Evolutionary conservation across 2,329 filamentous ascomycete genomes (phyloP).

Genomic region (Plectosphaerella plurivora): DNA sequence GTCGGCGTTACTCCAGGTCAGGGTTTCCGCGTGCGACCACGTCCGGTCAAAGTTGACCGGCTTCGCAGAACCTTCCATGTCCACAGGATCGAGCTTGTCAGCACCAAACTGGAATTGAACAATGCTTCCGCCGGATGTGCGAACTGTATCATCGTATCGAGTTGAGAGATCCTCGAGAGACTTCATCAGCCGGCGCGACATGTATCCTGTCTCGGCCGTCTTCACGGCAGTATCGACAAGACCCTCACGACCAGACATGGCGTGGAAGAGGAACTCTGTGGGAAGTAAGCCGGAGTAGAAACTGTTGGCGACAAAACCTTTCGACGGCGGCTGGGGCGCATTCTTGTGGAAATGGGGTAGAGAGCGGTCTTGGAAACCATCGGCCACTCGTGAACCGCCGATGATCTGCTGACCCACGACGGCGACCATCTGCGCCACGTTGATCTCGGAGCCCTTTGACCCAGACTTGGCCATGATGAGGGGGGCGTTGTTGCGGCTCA

Average conservation of each 20-base stretch:
- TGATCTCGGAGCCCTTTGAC: slow-evolving; percentile 95
- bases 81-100: slow-evolving; percentile 90
- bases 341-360: slow-evolving; percentile 95
- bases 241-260: slow-evolving; percentile 97
- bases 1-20: slow-evolving; percentile 77
- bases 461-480: slow-evolving; percentile 96
- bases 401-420: slow-evolving; percentile 98
- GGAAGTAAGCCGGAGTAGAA: slow-evolving; percentile 91
- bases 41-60: slow-evolving; percentile 91
- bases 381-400: slow-evolving; percentile 82
- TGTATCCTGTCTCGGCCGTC: slow-evolving; percentile 97
- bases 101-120: slow-evolving; percentile 98
- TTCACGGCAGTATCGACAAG: slow-evolving; percentile 98
- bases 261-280: slow-evolving; percentile 95
- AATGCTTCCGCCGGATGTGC: slow-evolving; percentile 81
- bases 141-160: slow-evolving; percentile 90
- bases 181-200: slow-evolving; percentile 98
- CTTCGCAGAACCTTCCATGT: slow-evolving; percentile 93
- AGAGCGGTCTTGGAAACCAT: slow-evolving; percentile 94
- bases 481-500: slow-evolving; percentile 89
- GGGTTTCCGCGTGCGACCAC: slow-evolving; percentile 72
- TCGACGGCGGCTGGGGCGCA: slow-evolving; percentile 84
- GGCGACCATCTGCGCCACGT: slow-evolving; percentile 98
- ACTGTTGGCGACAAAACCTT: slow-evolving; percentile 95
- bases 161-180: slow-evolving; percentile 91